A percentile compares a stretch with the other conserved stretches of the same genome.
These are phyloP conservation scores for Ceratocystis destructans DNA, from an alignment of 2,329 filamentous ascomycete genomes.

Conservation along the genomic window DNA sequence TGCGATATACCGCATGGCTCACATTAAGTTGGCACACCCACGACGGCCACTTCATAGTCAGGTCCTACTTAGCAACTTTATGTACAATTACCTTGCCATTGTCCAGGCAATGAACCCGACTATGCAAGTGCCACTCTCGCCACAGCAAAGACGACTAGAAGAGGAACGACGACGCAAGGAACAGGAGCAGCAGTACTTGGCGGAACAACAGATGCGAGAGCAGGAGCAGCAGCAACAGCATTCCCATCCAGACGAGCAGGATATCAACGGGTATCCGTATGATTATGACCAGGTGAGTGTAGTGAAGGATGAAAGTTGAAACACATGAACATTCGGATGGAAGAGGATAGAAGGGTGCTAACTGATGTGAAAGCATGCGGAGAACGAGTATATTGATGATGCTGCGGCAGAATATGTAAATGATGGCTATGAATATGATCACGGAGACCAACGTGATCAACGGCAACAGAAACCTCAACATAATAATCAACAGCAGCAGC, in stretches of 20 bases:
- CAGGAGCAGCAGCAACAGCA: conserved; percentile 29
- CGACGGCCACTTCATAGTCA: conserved; percentile 84
- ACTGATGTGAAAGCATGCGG: conserved; percentile 26
- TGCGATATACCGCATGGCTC: conserved; percentile 96
- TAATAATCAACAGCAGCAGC: not conserved
- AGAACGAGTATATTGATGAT: conserved; percentile 35
- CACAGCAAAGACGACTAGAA: conserved; percentile 53
- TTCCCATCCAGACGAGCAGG: conserved; percentile 27
- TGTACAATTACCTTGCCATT: conserved; percentile 98
- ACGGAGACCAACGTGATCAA: conserved; percentile 12
- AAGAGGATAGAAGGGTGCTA: not conserved
- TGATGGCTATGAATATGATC: conserved; percentile 37
- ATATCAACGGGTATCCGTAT: conserved; percentile 37
- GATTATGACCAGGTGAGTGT: conserved; percentile 39
- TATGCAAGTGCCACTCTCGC: conserved; percentile 75
- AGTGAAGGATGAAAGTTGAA: not conserved
- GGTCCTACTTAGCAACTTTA: conserved; percentile 94
- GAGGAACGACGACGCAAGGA: conserved; percentile 40
- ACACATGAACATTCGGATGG: too few relatives aligned
- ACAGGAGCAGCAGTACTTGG: conserved; percentile 36
- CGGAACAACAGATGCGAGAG: conserved; percentile 34
- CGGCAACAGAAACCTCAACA: conserved; percentile 6
- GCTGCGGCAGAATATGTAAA: conserved; percentile 35
- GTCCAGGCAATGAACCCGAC: conserved; percentile 98
- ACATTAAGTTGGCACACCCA: conserved; percentile 97